Evolutionary conservation across 768 basidiomycete species (phyloP), one percentile per base, ranked within the genome.

Genomic region (Tricholoma hemisulphureum): DNA sequence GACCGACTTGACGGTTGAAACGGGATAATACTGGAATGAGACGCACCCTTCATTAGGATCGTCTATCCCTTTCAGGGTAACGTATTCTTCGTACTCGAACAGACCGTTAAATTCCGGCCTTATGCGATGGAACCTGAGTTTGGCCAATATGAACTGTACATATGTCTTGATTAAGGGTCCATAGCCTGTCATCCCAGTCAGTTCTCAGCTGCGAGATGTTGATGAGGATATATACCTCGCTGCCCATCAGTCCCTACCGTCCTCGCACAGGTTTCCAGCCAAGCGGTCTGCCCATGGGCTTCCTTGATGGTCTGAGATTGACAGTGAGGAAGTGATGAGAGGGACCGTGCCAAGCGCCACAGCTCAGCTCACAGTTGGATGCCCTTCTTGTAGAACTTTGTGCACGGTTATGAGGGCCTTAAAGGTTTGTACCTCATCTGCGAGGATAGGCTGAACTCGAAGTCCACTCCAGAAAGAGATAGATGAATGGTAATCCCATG

Each of bases 31-130:
- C 28, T 54, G 51, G 51, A 51, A 43, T 49, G 24, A 55, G 56
- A 71, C 88, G 61, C 71, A 97, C 96, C 97, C 97, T 78, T 99
- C 96, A 70, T 98, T 98, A 8, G 97, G 97, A 77, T 99, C 95
- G 69, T 98, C 94, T 60, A 98, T 97, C 21, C 93, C 94, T 73
- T 97, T 96, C 67, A 99, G 77, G 21, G 93, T 93, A 62, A 99
- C 86, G 69, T 99, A 99, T 73, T 99, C 97, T 69, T 98, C 95
- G 65, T 99, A 99, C 73, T 99, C 97, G 69, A 99, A 99, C 6
- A 99, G 76, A 23, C 97, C 97, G 73, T 98, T 98, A 77, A 99
- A 99, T 71, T 98, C 97, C 2, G 93, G 92, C 66, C 97, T 87
- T 39, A 96, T 80, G 24, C 93, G 89, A 73, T 98, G 97, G 73